Evolutionary conservation across 352 stramenopile genomes (phyloP).

Genomic region (Pythium brassicae): DNA sequence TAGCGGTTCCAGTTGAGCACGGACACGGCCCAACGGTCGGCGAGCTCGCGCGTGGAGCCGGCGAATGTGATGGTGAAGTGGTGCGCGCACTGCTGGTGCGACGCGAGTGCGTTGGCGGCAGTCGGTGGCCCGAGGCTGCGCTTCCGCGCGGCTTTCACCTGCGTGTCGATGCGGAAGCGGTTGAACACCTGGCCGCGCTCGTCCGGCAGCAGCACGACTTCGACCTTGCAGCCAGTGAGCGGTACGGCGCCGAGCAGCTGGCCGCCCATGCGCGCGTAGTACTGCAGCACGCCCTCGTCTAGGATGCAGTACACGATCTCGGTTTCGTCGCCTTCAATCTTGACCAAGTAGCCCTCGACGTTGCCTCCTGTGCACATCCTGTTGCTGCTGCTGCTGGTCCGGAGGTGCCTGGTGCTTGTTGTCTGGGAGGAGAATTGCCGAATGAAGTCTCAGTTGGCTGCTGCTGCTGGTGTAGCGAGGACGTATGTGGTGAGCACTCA

Average conservation of each 20-base stretch:
- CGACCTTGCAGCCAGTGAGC: conserved; percentile 71
- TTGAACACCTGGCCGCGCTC: conserved; percentile 34
- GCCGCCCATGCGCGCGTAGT: conserved; percentile 73
- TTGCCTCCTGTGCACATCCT: conserved; percentile 54
- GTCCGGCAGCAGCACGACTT: conserved; percentile 64
- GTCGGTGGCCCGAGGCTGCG: conserved; percentile 18
- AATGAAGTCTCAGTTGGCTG: not conserved
- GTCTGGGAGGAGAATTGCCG: not conserved
- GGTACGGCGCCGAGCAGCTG: conserved; percentile 52
- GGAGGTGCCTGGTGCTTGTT: not conserved
- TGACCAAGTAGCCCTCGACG: conserved; percentile 80
- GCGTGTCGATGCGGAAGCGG: conserved; percentile 67
- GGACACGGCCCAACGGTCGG: conserved; percentile 66
- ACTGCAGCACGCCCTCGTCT: conserved; percentile 75
- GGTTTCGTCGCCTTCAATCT: conserved; percentile 51
- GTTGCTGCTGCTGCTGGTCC: not conserved
- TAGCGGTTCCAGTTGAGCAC: conserved; percentile 86
- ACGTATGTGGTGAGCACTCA: no score
- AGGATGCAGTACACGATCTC: conserved; percentile 83
- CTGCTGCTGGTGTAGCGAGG: not conserved
- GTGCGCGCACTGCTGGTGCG: conserved; percentile 16
- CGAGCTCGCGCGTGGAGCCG: conserved; percentile 47
- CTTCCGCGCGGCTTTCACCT: conserved; percentile 19
- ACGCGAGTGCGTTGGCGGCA: conserved; percentile 15
- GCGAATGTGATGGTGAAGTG: conserved; percentile 35